phyloP scores from a whole-genome alignment of 208 protist species.

The Leishmania arabica region DNA sequence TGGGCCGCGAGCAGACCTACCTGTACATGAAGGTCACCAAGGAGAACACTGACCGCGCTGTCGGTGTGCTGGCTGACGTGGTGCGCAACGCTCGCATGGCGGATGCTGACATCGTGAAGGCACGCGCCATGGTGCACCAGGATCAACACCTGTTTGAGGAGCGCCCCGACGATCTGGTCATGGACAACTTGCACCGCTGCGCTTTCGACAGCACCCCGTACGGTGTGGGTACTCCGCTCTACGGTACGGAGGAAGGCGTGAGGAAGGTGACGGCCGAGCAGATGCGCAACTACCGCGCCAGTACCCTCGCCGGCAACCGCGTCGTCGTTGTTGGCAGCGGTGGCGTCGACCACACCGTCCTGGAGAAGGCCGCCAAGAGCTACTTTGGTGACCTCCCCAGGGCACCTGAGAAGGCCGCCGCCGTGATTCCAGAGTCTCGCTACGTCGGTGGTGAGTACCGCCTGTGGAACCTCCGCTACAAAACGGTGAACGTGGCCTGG shows the following conservation, averaged over 20 bases:
- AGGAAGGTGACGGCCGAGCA: conserved; percentile 72
- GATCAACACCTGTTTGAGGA: conserved; percentile 95
- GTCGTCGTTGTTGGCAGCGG: conserved; percentile 96
- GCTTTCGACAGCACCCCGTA: conserved; percentile 91
- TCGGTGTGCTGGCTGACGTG: conserved; percentile 97
- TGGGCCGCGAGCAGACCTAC: conserved; percentile 96
- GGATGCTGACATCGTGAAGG: conserved; percentile 88
- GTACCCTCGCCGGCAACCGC: conserved; percentile 91
- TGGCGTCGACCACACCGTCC: conserved; percentile 93
- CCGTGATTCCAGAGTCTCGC: conserved; percentile 51
- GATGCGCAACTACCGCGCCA: conserved; percentile 83
- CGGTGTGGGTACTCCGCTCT: conserved; percentile 94
- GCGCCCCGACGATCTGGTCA: conserved; percentile 93
- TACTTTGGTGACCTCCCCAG: conserved; percentile 87
- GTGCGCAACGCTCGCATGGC: conserved; percentile 94
- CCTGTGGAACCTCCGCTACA: conserved; percentile 89
- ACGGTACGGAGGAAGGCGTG: conserved; percentile 95
- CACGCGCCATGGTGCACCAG: conserved; percentile 89
- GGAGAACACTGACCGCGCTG: conserved; percentile 91
- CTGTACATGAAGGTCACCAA: conserved; percentile 96
- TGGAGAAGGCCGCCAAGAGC: conserved; percentile 92
- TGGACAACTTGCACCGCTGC: conserved; percentile 96
- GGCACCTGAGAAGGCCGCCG: conserved; percentile 21
- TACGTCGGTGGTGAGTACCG: conserved; percentile 89
- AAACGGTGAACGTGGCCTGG: conserved; percentile 86